Evolutionary conservation across 2,329 filamentous ascomycete species (phyloP).

Genomic region (Meredithiella fracta): DNA sequence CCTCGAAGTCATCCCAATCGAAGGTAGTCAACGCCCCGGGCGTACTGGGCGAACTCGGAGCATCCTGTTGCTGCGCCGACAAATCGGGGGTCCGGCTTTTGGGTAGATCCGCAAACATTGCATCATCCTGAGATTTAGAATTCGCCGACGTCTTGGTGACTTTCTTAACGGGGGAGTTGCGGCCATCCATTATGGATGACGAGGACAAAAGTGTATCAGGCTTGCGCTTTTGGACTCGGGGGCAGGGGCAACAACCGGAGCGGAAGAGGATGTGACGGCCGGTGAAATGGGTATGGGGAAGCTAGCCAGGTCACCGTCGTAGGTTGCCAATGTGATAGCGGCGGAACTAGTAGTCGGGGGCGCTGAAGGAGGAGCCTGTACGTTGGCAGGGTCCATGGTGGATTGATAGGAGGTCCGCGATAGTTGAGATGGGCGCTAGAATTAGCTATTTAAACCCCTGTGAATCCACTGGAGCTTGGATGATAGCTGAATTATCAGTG

Average conservation of each 20-base stretch:
- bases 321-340: background rate
- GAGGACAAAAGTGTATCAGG: background rate
- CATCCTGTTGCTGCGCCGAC: background rate
- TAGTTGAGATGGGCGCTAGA: background rate
- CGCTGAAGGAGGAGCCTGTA: background rate
- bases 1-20: slow-evolving; percentile 64
- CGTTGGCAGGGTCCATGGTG: background rate
- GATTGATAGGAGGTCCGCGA: background rate
- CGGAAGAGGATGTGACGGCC: background rate
- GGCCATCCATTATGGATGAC: background rate
- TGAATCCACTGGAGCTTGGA: background rate
- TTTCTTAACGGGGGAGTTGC: background rate
- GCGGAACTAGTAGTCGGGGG: background rate
- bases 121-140: background rate
- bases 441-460: background rate
- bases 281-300: too few relatives aligned
- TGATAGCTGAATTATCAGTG: background rate
- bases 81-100: slow-evolving; percentile 13
- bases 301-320: background rate
- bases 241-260: background rate
- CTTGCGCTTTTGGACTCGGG: background rate
- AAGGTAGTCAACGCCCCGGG: slow-evolving; percentile 30
- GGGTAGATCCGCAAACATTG: slow-evolving; percentile 9
- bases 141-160: background rate
- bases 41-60: slow-evolving; percentile 27